Evolutionary conservation across 1,284 basidiomycete species (phyloP).

Genomic region (Apiotrichum mycotoxinovorans): DNA sequence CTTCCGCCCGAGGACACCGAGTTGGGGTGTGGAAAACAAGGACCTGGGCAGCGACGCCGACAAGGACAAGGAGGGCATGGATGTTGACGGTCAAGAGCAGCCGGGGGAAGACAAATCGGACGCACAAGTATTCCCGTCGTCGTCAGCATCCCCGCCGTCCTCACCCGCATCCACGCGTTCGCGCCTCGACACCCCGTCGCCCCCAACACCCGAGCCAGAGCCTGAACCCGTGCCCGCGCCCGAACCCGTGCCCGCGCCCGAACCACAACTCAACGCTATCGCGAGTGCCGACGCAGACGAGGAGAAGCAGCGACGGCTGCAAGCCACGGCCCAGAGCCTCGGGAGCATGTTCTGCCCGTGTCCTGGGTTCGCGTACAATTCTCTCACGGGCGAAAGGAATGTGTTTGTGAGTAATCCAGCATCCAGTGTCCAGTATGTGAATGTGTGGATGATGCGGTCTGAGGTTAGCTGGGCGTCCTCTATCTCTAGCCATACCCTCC

Average conservation of each 20-base stretch:
- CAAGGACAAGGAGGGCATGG: not conserved
- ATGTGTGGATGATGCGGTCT: no score
- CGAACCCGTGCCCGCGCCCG: no score
- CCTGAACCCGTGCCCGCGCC: not conserved
- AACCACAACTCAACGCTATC: not conserved
- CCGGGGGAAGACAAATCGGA: not conserved
- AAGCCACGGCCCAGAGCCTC: not conserved
- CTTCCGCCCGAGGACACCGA: not conserved
- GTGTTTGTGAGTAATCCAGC: constrained; percentile 29
- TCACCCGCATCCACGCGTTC: no score
- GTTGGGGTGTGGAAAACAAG: not conserved
- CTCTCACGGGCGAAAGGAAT: constrained; percentile 30
- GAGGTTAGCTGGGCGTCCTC: not conserved
- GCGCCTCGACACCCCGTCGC: no score
- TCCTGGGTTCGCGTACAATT: constrained; percentile 41
- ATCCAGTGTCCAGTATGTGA: not conserved
- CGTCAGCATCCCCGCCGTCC: no score
- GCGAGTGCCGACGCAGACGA: not conserved
- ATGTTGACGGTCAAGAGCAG: not conserved
- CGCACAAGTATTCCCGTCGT: no score
- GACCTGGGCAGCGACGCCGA: not conserved
- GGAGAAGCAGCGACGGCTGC: not conserved
- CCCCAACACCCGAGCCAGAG: not conserved
- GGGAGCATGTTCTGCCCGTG: constrained; percentile 42
- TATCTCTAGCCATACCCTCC: not conserved